phyloP scores from a whole-genome alignment of 225 moss, liverwort and hornwort genomes.

The Anthoceros angustus region DNA sequence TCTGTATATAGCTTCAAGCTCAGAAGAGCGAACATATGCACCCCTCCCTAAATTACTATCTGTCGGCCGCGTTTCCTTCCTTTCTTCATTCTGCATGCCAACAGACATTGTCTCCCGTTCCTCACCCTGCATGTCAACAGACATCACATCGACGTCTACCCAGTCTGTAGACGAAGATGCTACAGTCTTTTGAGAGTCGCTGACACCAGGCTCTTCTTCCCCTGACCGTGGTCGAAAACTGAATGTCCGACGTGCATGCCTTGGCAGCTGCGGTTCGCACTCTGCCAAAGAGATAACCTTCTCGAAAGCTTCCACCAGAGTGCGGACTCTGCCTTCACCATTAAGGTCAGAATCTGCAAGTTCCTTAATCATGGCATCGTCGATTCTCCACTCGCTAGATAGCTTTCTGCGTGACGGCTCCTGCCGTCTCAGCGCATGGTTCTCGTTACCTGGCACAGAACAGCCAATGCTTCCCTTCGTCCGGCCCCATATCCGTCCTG shows the following conservation, averaged over 20 bases:
- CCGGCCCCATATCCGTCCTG: background rate
- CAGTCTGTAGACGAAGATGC: background rate
- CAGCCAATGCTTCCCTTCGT: background rate
- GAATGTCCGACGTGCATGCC: conserved; percentile 19
- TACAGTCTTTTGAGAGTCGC: background rate
- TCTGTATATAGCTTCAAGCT: too few relatives aligned
- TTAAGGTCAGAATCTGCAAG: conserved; percentile 37
- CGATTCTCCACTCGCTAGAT: conserved; percentile 77
- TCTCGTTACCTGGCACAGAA: conserved; percentile 17
- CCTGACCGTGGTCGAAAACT: conserved; percentile 17
- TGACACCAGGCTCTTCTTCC: conserved; percentile 10
- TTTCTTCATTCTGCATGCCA: too few relatives aligned
- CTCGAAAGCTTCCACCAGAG: conserved; percentile 76
- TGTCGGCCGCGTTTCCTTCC: too few relatives aligned
- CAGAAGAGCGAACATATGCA: too few relatives aligned
- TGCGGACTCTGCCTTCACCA: conserved; percentile 44
- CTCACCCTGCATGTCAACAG: background rate
- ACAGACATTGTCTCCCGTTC: too few relatives aligned
- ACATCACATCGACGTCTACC: background rate
- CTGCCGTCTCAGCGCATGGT: conserved; percentile 34
- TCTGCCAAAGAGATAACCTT: conserved; percentile 45
- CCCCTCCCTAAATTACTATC: too few relatives aligned
- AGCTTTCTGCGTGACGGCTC: conserved; percentile 30
- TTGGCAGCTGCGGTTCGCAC: conserved; percentile 17
- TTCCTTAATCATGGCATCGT: conserved; percentile 50